Evolutionary conservation across 441 rosid genomes (phyloP).

Genomic region (Adansonia gregorii): DNA sequence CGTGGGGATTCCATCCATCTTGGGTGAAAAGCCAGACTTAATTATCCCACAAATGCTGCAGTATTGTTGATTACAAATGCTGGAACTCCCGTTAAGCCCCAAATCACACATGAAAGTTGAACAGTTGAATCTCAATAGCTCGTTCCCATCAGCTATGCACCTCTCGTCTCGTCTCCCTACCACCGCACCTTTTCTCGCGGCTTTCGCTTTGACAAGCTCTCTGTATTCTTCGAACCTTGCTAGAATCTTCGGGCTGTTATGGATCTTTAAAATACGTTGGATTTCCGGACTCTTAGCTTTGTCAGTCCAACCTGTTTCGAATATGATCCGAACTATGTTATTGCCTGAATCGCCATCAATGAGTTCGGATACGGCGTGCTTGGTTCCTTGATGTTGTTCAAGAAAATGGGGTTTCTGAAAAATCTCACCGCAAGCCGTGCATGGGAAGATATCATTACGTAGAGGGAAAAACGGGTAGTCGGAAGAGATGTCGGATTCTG

Average conservation of each 20-base stretch:
- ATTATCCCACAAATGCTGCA: slow-evolving; percentile 87
- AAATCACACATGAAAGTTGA: slow-evolving; percentile 80
- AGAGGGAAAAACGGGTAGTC: slow-evolving; percentile 57
- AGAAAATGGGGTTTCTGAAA: slow-evolving; percentile 60
- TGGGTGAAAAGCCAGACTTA: slow-evolving; percentile 80
- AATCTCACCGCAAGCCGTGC: slow-evolving; percentile 84
- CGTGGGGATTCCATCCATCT: slow-evolving; percentile 86
- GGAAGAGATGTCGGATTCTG: slow-evolving; percentile 50
- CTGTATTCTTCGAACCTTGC: slow-evolving; percentile 86
- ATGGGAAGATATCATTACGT: slow-evolving; percentile 74
- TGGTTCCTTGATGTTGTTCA: slow-evolving; percentile 70
- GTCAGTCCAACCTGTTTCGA: slow-evolving; percentile 78
- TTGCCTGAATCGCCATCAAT: slow-evolving; percentile 76
- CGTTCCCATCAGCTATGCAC: slow-evolving; percentile 93
- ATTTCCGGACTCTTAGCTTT: slow-evolving; percentile 55
- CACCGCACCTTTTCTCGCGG: slow-evolving; percentile 46
- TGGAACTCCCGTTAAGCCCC: slow-evolving; percentile 60
- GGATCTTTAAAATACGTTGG: slow-evolving; percentile 77
- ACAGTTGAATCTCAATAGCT: slow-evolving; percentile 82
- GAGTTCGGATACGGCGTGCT: slow-evolving; percentile 82
- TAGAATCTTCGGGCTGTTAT: slow-evolving; percentile 68
- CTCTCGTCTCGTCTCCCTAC: slow-evolving; percentile 63
- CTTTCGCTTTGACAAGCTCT: slow-evolving; percentile 75
- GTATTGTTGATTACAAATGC: slow-evolving; percentile 69
- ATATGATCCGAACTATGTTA: slow-evolving; percentile 82